A percentile compares a stretch with the other conserved stretches of the same genome.
Conservation (phyloP, 768 basidiomycete species). For the Kondoa malvinella region DNA sequence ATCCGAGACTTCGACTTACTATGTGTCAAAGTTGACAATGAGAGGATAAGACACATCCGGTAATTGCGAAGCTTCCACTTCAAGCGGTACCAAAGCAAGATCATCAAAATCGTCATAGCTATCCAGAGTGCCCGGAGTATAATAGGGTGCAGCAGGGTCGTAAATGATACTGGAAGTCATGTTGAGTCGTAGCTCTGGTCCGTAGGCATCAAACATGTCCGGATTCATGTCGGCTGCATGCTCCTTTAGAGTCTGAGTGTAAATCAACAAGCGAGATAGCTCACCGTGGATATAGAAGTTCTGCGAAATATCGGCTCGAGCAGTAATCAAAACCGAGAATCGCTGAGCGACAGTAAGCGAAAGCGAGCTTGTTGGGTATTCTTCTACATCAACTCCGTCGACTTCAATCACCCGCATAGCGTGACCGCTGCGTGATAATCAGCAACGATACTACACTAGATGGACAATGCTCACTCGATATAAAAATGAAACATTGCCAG, state of each 20-base stretch:
- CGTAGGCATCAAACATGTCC: slow-evolving; percentile 70
- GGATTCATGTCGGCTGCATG: slow-evolving; percentile 20
- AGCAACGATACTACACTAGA: slow-evolving; percentile 31
- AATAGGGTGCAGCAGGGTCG: slow-evolving; percentile 36
- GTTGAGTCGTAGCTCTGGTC: slow-evolving; percentile 51
- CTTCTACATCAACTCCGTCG: slow-evolving; percentile 47
- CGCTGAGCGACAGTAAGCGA: slow-evolving; percentile 72
- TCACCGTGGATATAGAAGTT: slow-evolving; percentile 86
- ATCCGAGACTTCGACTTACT: slow-evolving; percentile 4
- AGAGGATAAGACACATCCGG: slow-evolving; percentile 49
- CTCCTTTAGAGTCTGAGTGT: not conserved
- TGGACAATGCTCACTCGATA: slow-evolving; percentile 6
- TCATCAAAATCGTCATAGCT: slow-evolving; percentile 53
- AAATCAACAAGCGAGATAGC: slow-evolving; percentile 42
- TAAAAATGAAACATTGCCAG: slow-evolving; percentile 17
- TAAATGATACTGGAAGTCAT: slow-evolving; percentile 72
- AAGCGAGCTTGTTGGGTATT: slow-evolving; percentile 53
- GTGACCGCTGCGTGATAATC: slow-evolving; percentile 31
- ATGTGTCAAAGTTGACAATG: slow-evolving; percentile 62
- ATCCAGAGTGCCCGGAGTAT: slow-evolving; percentile 22
- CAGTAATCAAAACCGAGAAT: slow-evolving; percentile 80
- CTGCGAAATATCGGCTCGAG: slow-evolving; percentile 60
- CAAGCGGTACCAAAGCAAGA: slow-evolving; percentile 40
- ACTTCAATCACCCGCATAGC: slow-evolving; percentile 35
- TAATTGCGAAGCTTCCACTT: slow-evolving; percentile 35